Conservation (phyloP, 495 filamentous ascomycete genomes). For the Pyrenopolyporus hunteri region DNA sequence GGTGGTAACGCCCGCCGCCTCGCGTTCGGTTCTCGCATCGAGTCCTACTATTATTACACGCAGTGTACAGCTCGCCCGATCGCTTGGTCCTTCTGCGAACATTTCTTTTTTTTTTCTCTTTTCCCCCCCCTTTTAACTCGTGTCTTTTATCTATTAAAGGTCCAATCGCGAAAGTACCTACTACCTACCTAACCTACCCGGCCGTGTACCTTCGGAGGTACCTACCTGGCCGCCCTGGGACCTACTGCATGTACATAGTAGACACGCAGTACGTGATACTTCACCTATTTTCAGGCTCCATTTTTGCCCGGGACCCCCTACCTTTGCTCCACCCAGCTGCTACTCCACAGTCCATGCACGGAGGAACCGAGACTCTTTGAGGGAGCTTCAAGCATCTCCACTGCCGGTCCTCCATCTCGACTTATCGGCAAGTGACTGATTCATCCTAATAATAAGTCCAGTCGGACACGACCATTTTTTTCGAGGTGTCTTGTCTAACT, state of each 20-base stretch:
- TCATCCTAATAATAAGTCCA: constrained; percentile 31
- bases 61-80: constrained; percentile 5
- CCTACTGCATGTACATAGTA: background rate
- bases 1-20: no score
- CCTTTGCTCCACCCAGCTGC: constrained; percentile 22
- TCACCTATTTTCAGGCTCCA: constrained; percentile 5
- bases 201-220: background rate
- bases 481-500: constrained; percentile 24
- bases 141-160: no score
- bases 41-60: constrained; percentile 9
- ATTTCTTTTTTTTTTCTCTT: background rate
- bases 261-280: background rate
- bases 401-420: constrained; percentile 30
- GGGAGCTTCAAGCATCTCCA: constrained; percentile 19
- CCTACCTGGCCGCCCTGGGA: background rate
- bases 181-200: no score
- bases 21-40: background rate
- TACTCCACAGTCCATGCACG: constrained; percentile 35
- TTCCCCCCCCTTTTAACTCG: background rate
- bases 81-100: background rate
- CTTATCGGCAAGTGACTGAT: constrained; percentile 16
- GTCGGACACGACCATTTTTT: constrained; percentile 14
- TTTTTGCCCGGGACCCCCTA: constrained; percentile 13
- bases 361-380: constrained; percentile 23
- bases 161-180: no score